Percentiles rank a stretch among this genome's conserved stretches.
phyloP scores from a whole-genome alignment of 352 stramenopile species.

The Globisporangium radiosum region DNA sequence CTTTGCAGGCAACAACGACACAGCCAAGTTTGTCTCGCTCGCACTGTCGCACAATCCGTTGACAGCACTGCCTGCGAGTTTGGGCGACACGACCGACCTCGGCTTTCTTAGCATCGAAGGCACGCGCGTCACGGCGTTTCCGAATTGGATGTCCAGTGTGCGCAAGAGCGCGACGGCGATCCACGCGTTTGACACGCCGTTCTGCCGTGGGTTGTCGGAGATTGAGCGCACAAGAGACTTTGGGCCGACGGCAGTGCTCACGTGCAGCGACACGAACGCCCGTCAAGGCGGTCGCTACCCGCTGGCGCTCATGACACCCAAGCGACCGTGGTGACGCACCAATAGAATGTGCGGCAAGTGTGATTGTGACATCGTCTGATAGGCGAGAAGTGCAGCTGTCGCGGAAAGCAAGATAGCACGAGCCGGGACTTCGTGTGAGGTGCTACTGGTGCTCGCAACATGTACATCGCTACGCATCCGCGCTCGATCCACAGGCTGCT shows the following conservation, averaged over 20 bases:
- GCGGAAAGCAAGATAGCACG: no score
- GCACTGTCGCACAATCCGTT: conserved; percentile 23
- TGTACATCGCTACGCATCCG: no score
- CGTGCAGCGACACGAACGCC: conserved; percentile 14
- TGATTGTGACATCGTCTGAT: no score
- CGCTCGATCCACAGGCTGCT: no score
- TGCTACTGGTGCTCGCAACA: no score
- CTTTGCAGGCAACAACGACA: conserved; percentile 3
- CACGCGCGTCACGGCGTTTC: conserved; percentile 17
- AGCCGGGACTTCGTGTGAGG: no score
- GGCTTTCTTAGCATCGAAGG: conserved; percentile 28
- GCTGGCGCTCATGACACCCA: conserved; percentile 4
- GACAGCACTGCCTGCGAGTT: conserved; percentile 12
- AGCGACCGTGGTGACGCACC: conserved; percentile 3
- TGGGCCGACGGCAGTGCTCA: conserved; percentile 10
- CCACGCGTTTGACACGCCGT: conserved; percentile 19
- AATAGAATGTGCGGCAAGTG: no score
- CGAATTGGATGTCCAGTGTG: conserved; percentile 21
- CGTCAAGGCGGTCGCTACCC: conserved; percentile 11
- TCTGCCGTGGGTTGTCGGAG: conserved; percentile 13
- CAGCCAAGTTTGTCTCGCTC: conserved; percentile 15
- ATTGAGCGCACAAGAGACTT: conserved; percentile 4
- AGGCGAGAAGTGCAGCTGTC: no score
- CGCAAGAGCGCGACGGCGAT: conserved; percentile 20
- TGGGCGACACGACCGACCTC: conserved; percentile 19